A percentile compares a stretch with the other conserved stretches of the same genome.
These are phyloP conservation scores for Peronospora tabacina DNA, from an alignment of 352 stramenopile species.

Conservation along the genomic window DNA sequence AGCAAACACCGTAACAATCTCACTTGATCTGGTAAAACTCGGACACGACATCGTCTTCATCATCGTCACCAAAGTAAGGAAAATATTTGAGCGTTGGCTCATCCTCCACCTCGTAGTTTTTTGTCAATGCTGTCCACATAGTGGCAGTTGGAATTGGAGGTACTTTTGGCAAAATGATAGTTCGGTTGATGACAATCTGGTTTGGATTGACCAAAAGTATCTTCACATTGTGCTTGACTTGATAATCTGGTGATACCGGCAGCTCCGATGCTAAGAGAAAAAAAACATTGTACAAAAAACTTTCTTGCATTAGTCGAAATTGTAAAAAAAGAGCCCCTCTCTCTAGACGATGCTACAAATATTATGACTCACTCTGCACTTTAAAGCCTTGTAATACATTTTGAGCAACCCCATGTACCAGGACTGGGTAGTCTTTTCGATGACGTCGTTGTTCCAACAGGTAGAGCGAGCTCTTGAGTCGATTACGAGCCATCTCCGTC, in stretches of 20 bases:
- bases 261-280: slow-evolving; percentile 38
- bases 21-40: slow-evolving; percentile 84
- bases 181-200: slow-evolving; percentile 25
- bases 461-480: slow-evolving; percentile 35
- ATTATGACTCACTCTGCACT: slow-evolving; percentile 41
- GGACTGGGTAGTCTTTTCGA: slow-evolving; percentile 27
- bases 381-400: slow-evolving; percentile 38
- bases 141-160: slow-evolving; percentile 43
- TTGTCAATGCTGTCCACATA: slow-evolving; percentile 77
- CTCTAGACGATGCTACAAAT: neutral
- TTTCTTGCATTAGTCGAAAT: slow-evolving; percentile 2
- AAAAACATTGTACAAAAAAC: neutral
- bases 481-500: slow-evolving; percentile 56
- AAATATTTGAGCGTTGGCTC: slow-evolving; percentile 67
- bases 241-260: slow-evolving; percentile 15
- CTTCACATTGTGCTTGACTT: slow-evolving; percentile 20
- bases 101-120: slow-evolving; percentile 83
- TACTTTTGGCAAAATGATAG: slow-evolving; percentile 46
- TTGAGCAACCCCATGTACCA: slow-evolving; percentile 19
- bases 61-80: slow-evolving; percentile 74
- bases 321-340: neutral
- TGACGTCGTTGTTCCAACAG: slow-evolving; percentile 16
- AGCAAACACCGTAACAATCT: slow-evolving; percentile 3
- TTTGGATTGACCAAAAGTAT: slow-evolving; percentile 23
- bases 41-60: slow-evolving; percentile 74